These are phyloP conservation scores for Aspergillus nidulans DNA, from an alignment of 495 filamentous ascomycete species.

Conservation along the genomic window DNA sequence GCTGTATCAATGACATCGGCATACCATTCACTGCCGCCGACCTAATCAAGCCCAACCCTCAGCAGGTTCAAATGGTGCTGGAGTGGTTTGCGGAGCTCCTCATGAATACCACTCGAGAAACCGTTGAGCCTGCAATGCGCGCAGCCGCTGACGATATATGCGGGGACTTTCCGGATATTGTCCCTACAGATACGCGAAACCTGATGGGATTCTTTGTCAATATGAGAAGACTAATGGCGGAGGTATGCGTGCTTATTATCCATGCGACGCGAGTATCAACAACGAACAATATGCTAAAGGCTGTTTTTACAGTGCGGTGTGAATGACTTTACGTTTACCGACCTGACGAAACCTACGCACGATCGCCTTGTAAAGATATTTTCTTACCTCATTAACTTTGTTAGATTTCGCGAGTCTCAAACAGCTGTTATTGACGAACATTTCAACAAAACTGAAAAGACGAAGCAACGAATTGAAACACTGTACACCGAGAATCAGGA, in stretches of 20 bases:
- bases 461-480: conserved; percentile 81
- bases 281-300: conserved; percentile 2
- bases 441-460: conserved; percentile 81
- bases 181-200: conserved; percentile 81
- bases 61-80: conserved; percentile 91
- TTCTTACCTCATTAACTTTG: conserved; percentile 96
- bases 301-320: conserved; percentile 62
- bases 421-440: conserved; percentile 81
- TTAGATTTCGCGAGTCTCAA: conserved; percentile 90
- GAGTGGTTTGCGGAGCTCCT: conserved; percentile 95
- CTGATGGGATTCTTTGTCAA: conserved; percentile 89
- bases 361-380: conserved; percentile 86
- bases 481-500: conserved; percentile 81
- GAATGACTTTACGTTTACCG: conserved; percentile 86
- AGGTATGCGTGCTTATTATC: conserved; percentile 40
- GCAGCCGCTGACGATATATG: conserved; percentile 82
- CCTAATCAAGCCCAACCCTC: conserved; percentile 86
- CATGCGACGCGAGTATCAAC: no score
- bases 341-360: conserved; percentile 83
- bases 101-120: conserved; percentile 84
- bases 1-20: conserved; percentile 94
- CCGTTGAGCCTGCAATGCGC: conserved; percentile 90
- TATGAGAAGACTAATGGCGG: conserved; percentile 67
- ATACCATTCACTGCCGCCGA: conserved; percentile 84
- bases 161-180: conserved; percentile 74